A percentile compares a stretch with the other conserved stretches of the same genome.
Evolutionary conservation across 2,329 filamentous ascomycete species (phyloP).

Genomic region (Neopestalotiopsis rosae): DNA sequence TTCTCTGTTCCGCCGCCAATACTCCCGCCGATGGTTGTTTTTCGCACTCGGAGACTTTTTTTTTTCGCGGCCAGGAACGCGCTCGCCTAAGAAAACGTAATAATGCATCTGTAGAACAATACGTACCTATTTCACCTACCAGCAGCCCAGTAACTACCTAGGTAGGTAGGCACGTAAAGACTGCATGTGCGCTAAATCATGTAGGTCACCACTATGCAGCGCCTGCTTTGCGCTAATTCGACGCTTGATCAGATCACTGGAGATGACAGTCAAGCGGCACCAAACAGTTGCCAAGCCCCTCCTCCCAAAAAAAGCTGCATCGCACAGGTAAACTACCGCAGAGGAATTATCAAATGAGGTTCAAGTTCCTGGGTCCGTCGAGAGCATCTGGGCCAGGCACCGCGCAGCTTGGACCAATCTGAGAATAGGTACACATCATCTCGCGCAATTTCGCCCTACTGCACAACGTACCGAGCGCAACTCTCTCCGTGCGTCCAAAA

Average conservation of each 20-base stretch:
- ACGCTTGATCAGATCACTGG: neutral
- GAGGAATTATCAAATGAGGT: neutral
- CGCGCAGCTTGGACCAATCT: neutral
- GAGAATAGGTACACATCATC: neutral
- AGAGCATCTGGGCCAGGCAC: neutral
- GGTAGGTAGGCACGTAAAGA: neutral
- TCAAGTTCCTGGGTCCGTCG: neutral
- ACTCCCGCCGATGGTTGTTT: neutral
- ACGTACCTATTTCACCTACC: neutral
- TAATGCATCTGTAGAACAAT: neutral
- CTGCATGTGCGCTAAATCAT: neutral
- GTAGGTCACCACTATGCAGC: slow-evolving; percentile 1
- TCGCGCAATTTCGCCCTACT: neutral
- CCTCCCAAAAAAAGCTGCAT: neutral
- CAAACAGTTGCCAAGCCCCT: neutral
- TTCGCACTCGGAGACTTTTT: neutral
- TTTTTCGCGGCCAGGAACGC: neutral
- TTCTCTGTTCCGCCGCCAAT: neutral
- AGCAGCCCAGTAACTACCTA: too few species aligned
- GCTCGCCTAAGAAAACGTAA: neutral
- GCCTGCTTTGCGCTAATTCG: slow-evolving; percentile 1
- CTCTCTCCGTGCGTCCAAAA: neutral
- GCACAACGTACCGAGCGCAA: neutral
- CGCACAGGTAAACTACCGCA: neutral
- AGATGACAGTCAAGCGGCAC: neutral